These are phyloP conservation scores for Citrullus amarus DNA, from an alignment of 306 rosid genomes.

Conservation along the genomic window DNA sequence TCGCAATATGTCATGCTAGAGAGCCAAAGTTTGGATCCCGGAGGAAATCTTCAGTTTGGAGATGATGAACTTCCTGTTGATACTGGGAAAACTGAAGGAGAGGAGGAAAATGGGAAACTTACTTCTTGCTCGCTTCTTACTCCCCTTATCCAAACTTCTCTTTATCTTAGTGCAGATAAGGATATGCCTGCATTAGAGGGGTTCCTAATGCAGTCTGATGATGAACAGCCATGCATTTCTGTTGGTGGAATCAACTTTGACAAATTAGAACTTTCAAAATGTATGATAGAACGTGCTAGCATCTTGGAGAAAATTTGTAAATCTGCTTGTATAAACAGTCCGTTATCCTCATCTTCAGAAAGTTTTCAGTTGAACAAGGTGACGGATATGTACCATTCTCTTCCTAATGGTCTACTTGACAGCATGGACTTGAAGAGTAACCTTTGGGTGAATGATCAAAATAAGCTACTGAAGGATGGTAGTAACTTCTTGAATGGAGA, in stretches of 20 bases:
- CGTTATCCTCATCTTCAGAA: slow-evolving; percentile 38
- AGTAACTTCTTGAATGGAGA: slow-evolving; percentile 12
- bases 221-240: slow-evolving; percentile 26
- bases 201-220: slow-evolving; percentile 50
- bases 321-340: slow-evolving; percentile 48
- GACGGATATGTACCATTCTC: slow-evolving; percentile 27
- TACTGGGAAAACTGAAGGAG: slow-evolving; percentile 26
- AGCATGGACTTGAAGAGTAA: slow-evolving; percentile 28
- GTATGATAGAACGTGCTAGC: slow-evolving; percentile 34
- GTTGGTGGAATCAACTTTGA: slow-evolving; percentile 37
- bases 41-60: slow-evolving; percentile 17
- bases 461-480: slow-evolving; percentile 9
- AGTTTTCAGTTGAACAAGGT: slow-evolving; percentile 24
- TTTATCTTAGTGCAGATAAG: slow-evolving; percentile 28
- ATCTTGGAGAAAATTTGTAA: slow-evolving; percentile 40
- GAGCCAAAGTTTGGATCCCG: slow-evolving; percentile 16
- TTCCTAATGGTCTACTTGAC: slow-evolving; percentile 68
- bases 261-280: slow-evolving; percentile 26
- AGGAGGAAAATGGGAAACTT: slow-evolving; percentile 12
- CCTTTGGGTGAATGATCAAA: slow-evolving; percentile 21
- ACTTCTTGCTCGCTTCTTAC: slow-evolving; percentile 21
- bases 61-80: slow-evolving; percentile 18
- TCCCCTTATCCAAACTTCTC: slow-evolving; percentile 22
- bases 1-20: slow-evolving; percentile 16
- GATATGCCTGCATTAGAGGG: slow-evolving; percentile 62